Percentiles rank a stretch among this genome's conserved stretches.
Evolutionary conservation across 2,329 filamentous ascomycete genomes (phyloP).

Genomic region (Pseudocercospora fijiensis): DNA sequence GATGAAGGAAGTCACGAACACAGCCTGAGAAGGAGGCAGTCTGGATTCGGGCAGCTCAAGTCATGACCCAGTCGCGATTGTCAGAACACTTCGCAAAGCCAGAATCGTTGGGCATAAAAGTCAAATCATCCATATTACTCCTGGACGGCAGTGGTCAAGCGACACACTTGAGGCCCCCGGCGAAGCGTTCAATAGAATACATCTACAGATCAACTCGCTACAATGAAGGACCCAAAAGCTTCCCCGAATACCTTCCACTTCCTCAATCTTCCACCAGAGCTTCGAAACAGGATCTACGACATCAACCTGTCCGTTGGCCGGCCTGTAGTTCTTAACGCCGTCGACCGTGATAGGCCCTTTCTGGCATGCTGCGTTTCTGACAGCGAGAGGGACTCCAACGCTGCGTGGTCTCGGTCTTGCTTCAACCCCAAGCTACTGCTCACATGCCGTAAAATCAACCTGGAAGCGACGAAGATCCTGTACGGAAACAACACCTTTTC

Average conservation of each 20-base stretch:
- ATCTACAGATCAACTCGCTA: background rate
- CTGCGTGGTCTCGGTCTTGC: background rate
- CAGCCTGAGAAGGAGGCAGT: no score
- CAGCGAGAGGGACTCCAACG: background rate
- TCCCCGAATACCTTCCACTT: background rate
- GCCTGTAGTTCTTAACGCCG: background rate
- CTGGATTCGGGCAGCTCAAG: no score
- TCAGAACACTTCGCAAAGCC: no score
- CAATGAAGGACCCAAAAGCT: background rate
- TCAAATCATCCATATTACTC: no score
- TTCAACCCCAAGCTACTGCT: background rate
- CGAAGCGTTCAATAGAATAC: background rate
- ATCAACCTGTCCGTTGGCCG: background rate
- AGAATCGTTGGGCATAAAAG: background rate
- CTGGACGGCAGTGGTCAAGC: background rate
- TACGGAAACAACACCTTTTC: slow-evolving; percentile 51
- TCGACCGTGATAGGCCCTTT: background rate
- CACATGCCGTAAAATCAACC: slow-evolving; percentile 52
- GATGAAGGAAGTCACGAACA: no score
- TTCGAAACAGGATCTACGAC: background rate
- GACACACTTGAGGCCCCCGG: background rate
- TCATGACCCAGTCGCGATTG: no score
- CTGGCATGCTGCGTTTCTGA: background rate
- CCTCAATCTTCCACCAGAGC: background rate
- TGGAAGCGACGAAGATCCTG: slow-evolving; percentile 46